Evolutionary conservation across 108 stramenopile genomes (phyloP), one percentile per base, ranked within the genome.

Genomic region (Nannochloropsis gaditana): DNA sequence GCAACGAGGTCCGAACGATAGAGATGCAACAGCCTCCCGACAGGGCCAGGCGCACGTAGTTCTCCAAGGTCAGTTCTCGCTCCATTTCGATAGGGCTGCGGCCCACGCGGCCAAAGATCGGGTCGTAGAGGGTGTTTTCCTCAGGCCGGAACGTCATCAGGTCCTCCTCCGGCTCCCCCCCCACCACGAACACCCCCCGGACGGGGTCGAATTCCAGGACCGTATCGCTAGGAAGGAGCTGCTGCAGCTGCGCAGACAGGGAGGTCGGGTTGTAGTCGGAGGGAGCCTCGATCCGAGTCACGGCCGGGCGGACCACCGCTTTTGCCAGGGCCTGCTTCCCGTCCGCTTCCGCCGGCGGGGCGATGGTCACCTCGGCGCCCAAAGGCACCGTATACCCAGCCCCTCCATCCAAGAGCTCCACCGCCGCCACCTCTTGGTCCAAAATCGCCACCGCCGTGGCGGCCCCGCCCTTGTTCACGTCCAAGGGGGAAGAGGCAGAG

Each of bases 21-120:
- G 79, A 44, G 80, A 83, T 87, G 83, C 86, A 87, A 10, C 45
- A 45, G 41, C 83, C 86, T 45, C 86, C 86, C 9, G 79, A 44
- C 21, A 79, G 43, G 43, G 86, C 83, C 83, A 87, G 83, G 83
- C 83, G 83, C 41, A 84, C 45, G n/a, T 87, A 87, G 73, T 87
- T 79, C 86, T 87, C 79, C 42, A 45, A 1, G 1, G 43, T 45
- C 43, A 87, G 83, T 19, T 79, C 80, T 11, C 73, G 43, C 42
- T 87, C 86, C 15, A 41, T 83, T 42, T 87, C 86, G 45, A 87
- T 43, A 5, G 86, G 86, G 15, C 83, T 83, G 5, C 83, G n/a
- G 5, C 86, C 86, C 21, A 87, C 83, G n/a, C 83, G 86, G 4
- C 86, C 86, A 41, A 87, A 87, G 5, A 83, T 83, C 2, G 86